phyloP scores from a whole-genome alignment of 768 basidiomycete species.

The Multifurca ochricompacta region DNA sequence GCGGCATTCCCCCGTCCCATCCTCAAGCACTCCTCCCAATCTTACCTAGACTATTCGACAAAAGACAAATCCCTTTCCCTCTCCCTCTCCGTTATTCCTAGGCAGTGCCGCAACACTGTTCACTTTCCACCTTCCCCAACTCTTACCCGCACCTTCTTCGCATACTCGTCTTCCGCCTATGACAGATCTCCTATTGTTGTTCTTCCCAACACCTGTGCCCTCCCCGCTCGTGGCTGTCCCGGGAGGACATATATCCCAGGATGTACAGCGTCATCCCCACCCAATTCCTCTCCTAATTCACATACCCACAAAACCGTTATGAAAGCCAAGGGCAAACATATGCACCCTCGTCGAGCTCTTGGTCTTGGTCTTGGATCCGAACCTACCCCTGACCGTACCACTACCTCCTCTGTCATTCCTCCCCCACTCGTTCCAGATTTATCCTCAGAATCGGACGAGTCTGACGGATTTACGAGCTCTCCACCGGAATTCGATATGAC shows the following conservation, averaged over 20 bases:
- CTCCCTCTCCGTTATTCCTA: not conserved
- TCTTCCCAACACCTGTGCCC: conserved; percentile 59
- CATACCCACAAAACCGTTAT: conserved; percentile 18
- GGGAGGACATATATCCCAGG: conserved; percentile 58
- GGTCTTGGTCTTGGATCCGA: conserved; percentile 3
- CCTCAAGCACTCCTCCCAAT: conserved; percentile 18
- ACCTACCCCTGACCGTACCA: conserved; percentile 12
- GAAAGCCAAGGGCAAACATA: conserved; percentile 30
- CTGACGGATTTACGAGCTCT: conserved; percentile 42
- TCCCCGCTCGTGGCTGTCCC: conserved; percentile 73
- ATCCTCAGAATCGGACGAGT: conserved; percentile 58
- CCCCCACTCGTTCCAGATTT: conserved; percentile 55
- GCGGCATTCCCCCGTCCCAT: conserved; percentile 18
- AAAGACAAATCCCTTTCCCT: not conserved
- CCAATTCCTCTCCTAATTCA: conserved; percentile 14
- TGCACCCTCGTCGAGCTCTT: conserved; percentile 39
- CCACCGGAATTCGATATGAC: conserved; percentile 18
- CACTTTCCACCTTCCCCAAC: conserved; percentile 38
- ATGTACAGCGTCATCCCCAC: conserved; percentile 25
- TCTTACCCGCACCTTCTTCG: conserved; percentile 34
- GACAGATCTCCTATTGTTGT: conserved; percentile 78
- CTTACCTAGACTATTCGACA: not conserved
- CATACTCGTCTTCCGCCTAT: conserved; percentile 44
- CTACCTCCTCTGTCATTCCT: conserved; percentile 19
- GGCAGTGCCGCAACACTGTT: conserved; percentile 28